Evolutionary conservation across 2,329 filamentous ascomycete species (phyloP).

Genomic region (Tympanopsis confertula): DNA sequence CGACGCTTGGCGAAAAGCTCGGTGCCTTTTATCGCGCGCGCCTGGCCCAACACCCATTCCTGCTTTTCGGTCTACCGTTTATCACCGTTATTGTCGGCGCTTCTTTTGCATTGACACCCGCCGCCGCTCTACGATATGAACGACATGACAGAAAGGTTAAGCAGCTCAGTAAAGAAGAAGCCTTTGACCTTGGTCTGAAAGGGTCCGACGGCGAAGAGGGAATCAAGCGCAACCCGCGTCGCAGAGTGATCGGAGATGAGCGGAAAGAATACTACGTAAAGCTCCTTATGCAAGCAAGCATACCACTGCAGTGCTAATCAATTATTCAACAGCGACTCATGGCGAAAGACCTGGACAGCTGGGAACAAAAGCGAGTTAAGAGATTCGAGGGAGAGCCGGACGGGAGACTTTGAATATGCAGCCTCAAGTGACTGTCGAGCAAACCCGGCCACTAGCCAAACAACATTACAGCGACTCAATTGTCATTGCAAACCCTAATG

Average conservation of each 20-base stretch:
- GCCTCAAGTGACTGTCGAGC: too few species aligned
- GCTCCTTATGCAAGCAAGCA: conserved; percentile 11
- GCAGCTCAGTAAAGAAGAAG: conserved; percentile 75
- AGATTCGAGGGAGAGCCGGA: conserved; percentile 82
- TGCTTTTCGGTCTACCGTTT: conserved; percentile 89
- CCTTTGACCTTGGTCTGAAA: conserved; percentile 65
- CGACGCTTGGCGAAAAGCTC: conserved; percentile 18
- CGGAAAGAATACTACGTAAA: conserved; percentile 79
- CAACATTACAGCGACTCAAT: too few species aligned
- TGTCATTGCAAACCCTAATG: too few species aligned
- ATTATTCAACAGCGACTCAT: conserved; percentile 75
- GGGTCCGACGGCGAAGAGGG: conserved; percentile 19
- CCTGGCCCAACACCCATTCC: conserved; percentile 72
- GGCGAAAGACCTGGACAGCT: conserved; percentile 84
- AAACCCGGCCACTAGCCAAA: too few species aligned
- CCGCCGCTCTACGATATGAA: conserved; percentile 88
- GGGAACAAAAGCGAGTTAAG: conserved; percentile 93
- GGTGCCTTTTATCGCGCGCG: conserved; percentile 66
- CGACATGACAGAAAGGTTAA: conserved; percentile 81
- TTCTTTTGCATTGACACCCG: conserved; percentile 87
- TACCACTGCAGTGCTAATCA: too few species aligned
- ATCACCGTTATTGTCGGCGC: conserved; percentile 79
- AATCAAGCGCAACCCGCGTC: neutral
- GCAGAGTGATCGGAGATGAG: conserved; percentile 56
- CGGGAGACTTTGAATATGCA: conserved; percentile 59